A percentile compares a stretch with the other conserved stretches of the same genome.
Conservation (phyloP, 352 stramenopile genomes). For the Globisporangium apiculatum region DNA sequence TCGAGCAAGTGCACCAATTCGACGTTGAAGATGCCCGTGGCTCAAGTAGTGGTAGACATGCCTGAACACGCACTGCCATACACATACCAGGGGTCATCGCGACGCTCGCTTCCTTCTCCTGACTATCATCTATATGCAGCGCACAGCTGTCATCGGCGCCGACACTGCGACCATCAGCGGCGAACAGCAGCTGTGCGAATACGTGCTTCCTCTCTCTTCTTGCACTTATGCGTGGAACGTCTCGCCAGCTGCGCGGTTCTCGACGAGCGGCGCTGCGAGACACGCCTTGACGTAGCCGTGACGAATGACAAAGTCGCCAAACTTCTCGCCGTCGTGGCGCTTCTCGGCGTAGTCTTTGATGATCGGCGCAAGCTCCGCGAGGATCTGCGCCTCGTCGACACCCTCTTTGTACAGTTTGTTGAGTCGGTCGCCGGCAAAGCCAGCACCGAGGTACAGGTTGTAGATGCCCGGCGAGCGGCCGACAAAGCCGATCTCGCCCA, state of each 20-base stretch:
- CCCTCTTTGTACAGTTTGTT: conserved; percentile 84
- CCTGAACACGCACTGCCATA: not conserved
- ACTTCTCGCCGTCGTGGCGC: conserved; percentile 59
- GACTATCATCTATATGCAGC: not conserved
- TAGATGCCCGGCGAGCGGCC: conserved; percentile 95
- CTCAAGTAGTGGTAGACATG: not conserved
- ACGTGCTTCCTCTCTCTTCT: not conserved
- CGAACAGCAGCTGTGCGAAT: not conserved
- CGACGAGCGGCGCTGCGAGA: conserved; percentile 48
- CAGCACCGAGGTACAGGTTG: conserved; percentile 95
- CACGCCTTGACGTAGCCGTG: conserved; percentile 64
- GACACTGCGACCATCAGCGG: not conserved
- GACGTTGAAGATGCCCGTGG: not conserved
- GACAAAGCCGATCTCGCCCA: conserved; percentile 97
- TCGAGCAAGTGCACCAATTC: too few relatives aligned
- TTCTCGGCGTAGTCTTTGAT: conserved; percentile 75
- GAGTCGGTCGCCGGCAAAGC: conserved; percentile 58
- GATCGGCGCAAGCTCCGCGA: conserved; percentile 59
- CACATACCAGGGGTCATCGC: not conserved
- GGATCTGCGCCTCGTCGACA: conserved; percentile 72
- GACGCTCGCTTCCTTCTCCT: not conserved
- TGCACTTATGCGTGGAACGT: conserved; percentile 57
- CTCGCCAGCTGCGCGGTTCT: conserved; percentile 50
- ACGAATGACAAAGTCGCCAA: conserved; percentile 81
- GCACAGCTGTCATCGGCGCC: not conserved